Conservation (phyloP, 176 grass and related monocot genomes). For the Melocanna baccifera region DNA sequence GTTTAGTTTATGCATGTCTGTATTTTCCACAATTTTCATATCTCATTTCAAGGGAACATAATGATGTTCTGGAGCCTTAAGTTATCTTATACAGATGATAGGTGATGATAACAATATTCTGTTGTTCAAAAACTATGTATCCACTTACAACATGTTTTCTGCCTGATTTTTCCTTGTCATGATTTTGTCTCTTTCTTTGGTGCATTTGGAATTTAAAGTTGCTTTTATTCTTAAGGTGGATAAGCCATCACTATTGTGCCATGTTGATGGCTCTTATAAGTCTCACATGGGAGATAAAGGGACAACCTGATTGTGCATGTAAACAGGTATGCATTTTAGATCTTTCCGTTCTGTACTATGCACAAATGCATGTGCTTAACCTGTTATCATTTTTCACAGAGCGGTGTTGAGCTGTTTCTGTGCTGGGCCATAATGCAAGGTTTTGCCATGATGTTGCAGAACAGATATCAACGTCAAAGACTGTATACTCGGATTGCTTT, state of each 20-base stretch:
- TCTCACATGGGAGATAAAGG: constrained; percentile 95
- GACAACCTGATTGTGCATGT: constrained; percentile 75
- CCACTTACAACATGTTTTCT: not conserved
- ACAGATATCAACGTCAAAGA: constrained; percentile 98
- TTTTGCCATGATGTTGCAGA: constrained; percentile 95
- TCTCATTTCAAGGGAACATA: constrained; percentile 42
- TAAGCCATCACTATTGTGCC: constrained; percentile 98
- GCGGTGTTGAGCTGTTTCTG: constrained; percentile 88
- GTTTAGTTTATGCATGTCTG: constrained; percentile 6
- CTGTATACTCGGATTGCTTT: constrained; percentile 97
- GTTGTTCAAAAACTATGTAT: not conserved
- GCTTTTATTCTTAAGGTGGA: constrained; percentile 63
- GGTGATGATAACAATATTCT: not conserved
- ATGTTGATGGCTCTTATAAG: constrained; percentile 97
- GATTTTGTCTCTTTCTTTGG: not conserved
- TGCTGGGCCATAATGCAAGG: constrained; percentile 98
- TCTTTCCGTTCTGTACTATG: constrained; percentile 15
- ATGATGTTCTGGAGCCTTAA: not conserved
- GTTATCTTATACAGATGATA: not conserved
- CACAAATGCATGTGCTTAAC: constrained; percentile 13
- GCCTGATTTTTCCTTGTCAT: not conserved
- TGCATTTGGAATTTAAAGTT: not conserved
- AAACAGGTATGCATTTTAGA: constrained; percentile 61
- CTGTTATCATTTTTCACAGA: constrained; percentile 45
- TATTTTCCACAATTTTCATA: not conserved